Evolutionary conservation across 2,329 filamentous ascomycete species (phyloP).

Genomic region (Hirsutella rhossiliensis): DNA sequence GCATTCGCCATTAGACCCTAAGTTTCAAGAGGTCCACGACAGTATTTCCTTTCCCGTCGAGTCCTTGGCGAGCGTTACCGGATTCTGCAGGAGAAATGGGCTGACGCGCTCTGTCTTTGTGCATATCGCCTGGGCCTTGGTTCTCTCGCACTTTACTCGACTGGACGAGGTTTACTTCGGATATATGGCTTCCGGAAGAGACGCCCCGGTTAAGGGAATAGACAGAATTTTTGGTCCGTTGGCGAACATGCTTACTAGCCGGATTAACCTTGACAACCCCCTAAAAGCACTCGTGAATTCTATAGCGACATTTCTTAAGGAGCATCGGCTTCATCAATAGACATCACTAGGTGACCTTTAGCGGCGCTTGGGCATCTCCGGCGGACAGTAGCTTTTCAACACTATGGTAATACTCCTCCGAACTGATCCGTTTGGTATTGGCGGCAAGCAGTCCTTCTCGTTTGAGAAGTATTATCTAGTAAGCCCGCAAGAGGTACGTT

Average conservation of each 20-base stretch:
- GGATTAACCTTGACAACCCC: not conserved
- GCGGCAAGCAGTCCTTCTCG: not conserved
- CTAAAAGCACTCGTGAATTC: not conserved
- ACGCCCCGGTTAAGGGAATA: not conserved
- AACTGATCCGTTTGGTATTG: not conserved
- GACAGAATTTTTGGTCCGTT: not conserved
- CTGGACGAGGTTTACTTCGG: not conserved
- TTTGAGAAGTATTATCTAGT: not conserved
- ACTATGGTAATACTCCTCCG: not conserved
- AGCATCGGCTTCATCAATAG: not conserved
- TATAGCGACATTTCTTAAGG: not conserved
- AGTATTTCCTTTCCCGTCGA: not conserved
- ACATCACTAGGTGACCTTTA: not conserved
- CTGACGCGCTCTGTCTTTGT: not conserved
- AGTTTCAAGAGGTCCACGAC: not conserved
- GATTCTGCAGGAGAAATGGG: not conserved
- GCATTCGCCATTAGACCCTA: not conserved
- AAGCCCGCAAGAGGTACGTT: not conserved
- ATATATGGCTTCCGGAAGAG: not conserved
- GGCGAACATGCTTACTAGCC: not conserved
- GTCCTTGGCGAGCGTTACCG: not conserved
- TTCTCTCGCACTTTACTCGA: not conserved
- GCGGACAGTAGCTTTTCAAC: not conserved
- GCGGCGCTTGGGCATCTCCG: not conserved
- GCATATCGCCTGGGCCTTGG: not conserved